Conservation (phyloP, 768 basidiomycete genomes). For the Steccherinum ochraceum region DNA sequence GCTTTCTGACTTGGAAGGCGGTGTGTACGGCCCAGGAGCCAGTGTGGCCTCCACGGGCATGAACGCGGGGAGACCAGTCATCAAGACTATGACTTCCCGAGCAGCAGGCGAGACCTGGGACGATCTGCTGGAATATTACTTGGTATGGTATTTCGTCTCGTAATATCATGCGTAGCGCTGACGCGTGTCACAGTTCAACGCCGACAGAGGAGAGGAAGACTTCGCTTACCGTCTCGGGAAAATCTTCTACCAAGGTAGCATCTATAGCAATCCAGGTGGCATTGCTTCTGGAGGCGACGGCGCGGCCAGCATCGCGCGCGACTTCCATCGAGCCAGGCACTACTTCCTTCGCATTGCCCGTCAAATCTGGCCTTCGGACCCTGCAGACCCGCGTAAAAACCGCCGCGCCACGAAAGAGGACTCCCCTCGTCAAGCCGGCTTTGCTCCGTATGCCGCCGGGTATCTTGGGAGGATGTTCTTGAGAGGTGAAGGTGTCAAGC, state of each 20-base stretch:
- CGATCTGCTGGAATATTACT: conserved; percentile 87
- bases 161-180: not conserved
- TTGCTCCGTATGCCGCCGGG: conserved; percentile 75
- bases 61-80: conserved; percentile 65
- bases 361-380: conserved; percentile 83
- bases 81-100: conserved; percentile 77
- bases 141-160: conserved; percentile 39
- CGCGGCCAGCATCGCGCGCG: conserved; percentile 82
- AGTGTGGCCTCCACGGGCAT: conserved; percentile 86
- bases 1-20: conserved; percentile 86
- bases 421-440: conserved; percentile 30
- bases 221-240: conserved; percentile 92
- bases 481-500: conserved; percentile 85
- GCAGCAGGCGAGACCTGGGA: conserved; percentile 93
- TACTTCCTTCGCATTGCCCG: conserved; percentile 87
- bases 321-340: conserved; percentile 65
- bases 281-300: conserved; percentile 85
- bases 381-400: conserved; percentile 41
- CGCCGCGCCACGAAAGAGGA: conserved; percentile 19
- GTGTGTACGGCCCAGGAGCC: conserved; percentile 92
- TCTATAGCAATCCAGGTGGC: conserved; percentile 76
- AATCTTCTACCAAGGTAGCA: conserved; percentile 93
- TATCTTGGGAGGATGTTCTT: conserved; percentile 93
- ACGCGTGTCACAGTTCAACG: conserved; percentile 66
- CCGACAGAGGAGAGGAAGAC: conserved; percentile 83